These are phyloP conservation scores for Boehmeria nivea DNA, from an alignment of 306 rosid genomes.

Conservation along the genomic window DNA sequence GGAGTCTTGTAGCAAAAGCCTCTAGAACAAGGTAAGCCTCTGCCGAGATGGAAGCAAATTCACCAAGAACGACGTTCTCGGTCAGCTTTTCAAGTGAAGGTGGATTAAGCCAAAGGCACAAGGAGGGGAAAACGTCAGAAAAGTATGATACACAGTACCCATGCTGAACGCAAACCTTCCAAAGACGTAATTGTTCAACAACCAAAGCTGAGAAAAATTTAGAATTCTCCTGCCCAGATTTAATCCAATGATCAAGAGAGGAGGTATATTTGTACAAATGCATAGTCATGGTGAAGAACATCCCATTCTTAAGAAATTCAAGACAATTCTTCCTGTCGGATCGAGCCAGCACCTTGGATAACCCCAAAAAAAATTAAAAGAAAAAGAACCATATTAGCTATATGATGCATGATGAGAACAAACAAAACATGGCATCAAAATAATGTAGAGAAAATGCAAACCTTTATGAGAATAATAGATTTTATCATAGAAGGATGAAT, in stretches of 20 bases:
- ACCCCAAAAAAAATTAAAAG: constrained; percentile 21
- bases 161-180: constrained; percentile 91
- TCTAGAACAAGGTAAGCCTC: constrained; percentile 80
- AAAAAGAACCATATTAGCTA: constrained; percentile 17
- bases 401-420: constrained; percentile 6
- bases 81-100: constrained; percentile 59
- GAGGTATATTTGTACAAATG: constrained; percentile 57
- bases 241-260: constrained; percentile 75
- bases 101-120: constrained; percentile 81
- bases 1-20: constrained; percentile 79
- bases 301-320: constrained; percentile 59
- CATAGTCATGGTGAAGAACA: constrained; percentile 68
- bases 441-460: constrained; percentile 22
- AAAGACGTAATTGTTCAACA: constrained; percentile 77
- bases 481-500: constrained; percentile 62
- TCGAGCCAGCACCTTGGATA: constrained; percentile 71
- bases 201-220: constrained; percentile 68
- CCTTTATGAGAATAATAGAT: constrained; percentile 78
- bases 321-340: constrained; percentile 50
- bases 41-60: constrained; percentile 57
- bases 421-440: constrained; percentile 19
- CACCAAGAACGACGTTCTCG: constrained; percentile 46
- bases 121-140: constrained; percentile 64
- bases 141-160: constrained; percentile 71
- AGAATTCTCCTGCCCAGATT: constrained; percentile 62